Conservation (phyloP, 2,329 filamentous ascomycete genomes). For the Venturia carpophila region DNA sequence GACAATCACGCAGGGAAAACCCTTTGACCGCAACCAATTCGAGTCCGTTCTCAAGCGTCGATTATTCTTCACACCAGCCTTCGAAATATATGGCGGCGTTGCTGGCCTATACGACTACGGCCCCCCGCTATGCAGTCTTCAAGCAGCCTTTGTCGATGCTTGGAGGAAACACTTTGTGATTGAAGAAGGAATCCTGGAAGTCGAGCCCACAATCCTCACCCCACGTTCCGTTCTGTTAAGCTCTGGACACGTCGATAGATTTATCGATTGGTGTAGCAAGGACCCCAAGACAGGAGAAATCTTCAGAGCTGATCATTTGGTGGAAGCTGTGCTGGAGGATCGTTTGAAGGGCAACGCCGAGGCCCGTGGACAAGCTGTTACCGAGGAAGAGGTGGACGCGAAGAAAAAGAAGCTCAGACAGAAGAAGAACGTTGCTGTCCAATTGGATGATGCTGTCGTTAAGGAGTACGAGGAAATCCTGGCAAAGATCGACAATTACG, state of each 20-base stretch:
- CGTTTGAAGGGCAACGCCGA: conserved; percentile 86
- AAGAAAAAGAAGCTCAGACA: conserved; percentile 83
- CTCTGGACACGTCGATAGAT: conserved; percentile 71
- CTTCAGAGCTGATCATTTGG: conserved; percentile 89
- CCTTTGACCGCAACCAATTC: conserved; percentile 72
- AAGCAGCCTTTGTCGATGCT: conserved; percentile 77
- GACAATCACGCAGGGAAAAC: conserved; percentile 55
- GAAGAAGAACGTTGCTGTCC: conserved; percentile 50
- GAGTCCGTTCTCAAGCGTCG: conserved; percentile 82
- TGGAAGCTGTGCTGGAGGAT: conserved; percentile 85
- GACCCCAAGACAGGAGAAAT: conserved; percentile 97
- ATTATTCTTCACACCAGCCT: conserved; percentile 50
- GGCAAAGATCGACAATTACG: conserved; percentile 49
- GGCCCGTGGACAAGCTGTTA: conserved; percentile 70
- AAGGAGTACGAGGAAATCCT: conserved; percentile 87
- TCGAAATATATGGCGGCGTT: conserved; percentile 89
- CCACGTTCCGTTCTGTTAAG: conserved; percentile 93
- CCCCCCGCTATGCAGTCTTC: conserved; percentile 75
- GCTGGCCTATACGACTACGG: conserved; percentile 75
- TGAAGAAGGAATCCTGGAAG: conserved; percentile 90
- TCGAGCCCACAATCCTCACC: conserved; percentile 90
- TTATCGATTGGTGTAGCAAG: conserved; percentile 88
- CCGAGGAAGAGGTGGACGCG: conserved; percentile 59
- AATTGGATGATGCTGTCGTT: conserved; percentile 77
- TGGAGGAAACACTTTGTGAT: conserved; percentile 94